Evolutionary conservation across 305 asterid genomes (phyloP).

Genomic region (Fraxinus nigra): DNA sequence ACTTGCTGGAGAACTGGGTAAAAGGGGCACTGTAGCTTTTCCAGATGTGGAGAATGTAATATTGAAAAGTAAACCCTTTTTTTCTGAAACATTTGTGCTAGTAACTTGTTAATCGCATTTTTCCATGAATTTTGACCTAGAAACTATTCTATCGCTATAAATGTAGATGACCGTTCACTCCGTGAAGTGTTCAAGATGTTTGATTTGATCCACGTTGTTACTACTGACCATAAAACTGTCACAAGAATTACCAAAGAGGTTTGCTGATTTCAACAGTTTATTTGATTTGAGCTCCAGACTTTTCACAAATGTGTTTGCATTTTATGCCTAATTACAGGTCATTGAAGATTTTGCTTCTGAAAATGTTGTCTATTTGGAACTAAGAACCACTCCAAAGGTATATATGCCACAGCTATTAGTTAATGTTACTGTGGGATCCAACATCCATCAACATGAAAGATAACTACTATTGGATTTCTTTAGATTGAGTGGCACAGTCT

Average conservation of each 20-base stretch:
- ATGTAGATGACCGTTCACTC: conserved; percentile 76
- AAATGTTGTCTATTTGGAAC: conserved; percentile 81
- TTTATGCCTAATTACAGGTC: conserved; percentile 42
- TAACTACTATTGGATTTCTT: background rate
- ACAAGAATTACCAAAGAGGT: conserved; percentile 90
- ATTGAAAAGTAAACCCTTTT: conserved; percentile 50
- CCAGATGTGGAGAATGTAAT: conserved; percentile 71
- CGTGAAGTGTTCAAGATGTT: conserved; percentile 84
- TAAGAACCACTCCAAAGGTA: conserved; percentile 97
- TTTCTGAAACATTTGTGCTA: background rate
- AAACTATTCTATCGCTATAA: conserved; percentile 22
- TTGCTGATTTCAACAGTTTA: conserved; percentile 1
- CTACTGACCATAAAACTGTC: conserved; percentile 81
- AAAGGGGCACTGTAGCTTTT: conserved; percentile 55
- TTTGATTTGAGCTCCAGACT: background rate
- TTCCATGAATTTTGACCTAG: conserved; percentile 7
- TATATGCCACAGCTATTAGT: conserved; percentile 6
- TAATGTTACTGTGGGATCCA: background rate
- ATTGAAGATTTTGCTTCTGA: conserved; percentile 93
- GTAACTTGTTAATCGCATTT: background rate
- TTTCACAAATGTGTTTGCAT: background rate
- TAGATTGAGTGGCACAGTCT: background rate
- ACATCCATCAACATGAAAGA: background rate
- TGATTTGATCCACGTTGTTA: conserved; percentile 76
- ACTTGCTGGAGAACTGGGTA: conserved; percentile 71